Evolutionary conservation across 2,329 filamentous ascomycete genomes (phyloP).

Genomic region (Penicillium rolfsii): DNA sequence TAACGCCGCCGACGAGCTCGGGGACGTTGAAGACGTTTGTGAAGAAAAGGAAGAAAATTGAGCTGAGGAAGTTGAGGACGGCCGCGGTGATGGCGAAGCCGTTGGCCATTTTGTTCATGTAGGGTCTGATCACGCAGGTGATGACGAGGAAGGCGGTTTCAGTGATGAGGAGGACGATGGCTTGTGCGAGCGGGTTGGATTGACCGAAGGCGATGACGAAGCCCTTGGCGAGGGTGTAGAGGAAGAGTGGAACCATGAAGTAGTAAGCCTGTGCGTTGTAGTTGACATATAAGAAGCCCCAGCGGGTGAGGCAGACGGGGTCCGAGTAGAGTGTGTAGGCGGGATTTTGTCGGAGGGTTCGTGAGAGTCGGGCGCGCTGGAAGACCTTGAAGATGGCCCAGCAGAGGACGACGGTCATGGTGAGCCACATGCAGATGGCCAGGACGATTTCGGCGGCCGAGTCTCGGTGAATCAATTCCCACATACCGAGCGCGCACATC

Average conservation of each 20-base stretch:
- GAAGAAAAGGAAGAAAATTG: slow-evolving; percentile 87
- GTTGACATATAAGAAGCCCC: slow-evolving; percentile 96
- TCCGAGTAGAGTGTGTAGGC: slow-evolving; percentile 97
- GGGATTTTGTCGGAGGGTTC: slow-evolving; percentile 89
- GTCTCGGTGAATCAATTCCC: slow-evolving; percentile 86
- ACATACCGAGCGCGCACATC: slow-evolving; percentile 85
- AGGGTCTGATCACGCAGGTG: slow-evolving; percentile 81
- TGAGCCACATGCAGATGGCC: slow-evolving; percentile 84
- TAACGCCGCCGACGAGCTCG: slow-evolving; percentile 78
- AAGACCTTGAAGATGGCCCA: slow-evolving; percentile 92
- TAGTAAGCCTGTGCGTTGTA: slow-evolving; percentile 95
- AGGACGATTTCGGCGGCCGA: slow-evolving; percentile 84
- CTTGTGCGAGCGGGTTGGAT: slow-evolving; percentile 69
- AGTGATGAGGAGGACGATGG: slow-evolving; percentile 80
- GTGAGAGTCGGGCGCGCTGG: slow-evolving; percentile 81
- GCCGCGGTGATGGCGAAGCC: slow-evolving; percentile 92
- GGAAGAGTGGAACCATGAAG: slow-evolving; percentile 79
- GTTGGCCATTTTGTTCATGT: slow-evolving; percentile 99
- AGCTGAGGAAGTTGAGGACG: slow-evolving; percentile 85
- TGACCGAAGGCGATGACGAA: slow-evolving; percentile 86
- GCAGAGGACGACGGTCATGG: slow-evolving; percentile 72
- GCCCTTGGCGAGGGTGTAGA: slow-evolving; percentile 79
- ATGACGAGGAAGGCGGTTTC: slow-evolving; percentile 77
- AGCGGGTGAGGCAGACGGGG: slow-evolving; percentile 88
- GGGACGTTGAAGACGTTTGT: slow-evolving; percentile 83